Conservation (phyloP, 805 yeast genomes). For the Myxozyma neglecta region DNA sequence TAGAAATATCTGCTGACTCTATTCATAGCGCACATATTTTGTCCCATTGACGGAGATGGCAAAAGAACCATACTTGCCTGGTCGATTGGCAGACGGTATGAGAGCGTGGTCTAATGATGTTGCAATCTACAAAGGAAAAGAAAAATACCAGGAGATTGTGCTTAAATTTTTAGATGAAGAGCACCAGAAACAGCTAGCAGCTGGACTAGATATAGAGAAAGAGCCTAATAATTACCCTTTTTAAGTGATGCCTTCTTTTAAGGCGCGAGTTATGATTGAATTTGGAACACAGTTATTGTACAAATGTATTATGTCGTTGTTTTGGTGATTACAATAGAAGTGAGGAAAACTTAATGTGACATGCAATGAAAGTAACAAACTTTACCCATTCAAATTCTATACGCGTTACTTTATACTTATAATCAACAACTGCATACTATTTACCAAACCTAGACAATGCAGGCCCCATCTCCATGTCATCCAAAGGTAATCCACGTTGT, state of each 20-base stretch:
- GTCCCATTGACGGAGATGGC: conserved; percentile 54
- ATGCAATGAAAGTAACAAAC: too few species aligned
- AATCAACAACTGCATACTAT: not conserved
- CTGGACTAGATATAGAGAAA: conserved; percentile 15
- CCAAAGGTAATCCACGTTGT: conserved; percentile 43
- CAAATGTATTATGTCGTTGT: too few species aligned
- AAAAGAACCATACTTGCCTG: conserved; percentile 61
- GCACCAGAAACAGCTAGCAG: conserved; percentile 27
- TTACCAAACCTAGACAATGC: conserved; percentile 29
- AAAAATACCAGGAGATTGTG: conserved; percentile 24
- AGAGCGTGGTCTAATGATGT: conserved; percentile 62
- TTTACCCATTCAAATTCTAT: not conserved
- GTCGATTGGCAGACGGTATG: conserved; percentile 59
- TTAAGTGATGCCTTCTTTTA: not conserved
- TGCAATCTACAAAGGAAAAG: conserved; percentile 57
- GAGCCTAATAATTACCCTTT: conserved; percentile 28
- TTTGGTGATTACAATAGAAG: too few species aligned
- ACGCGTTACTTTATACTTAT: not conserved
- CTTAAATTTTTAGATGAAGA: conserved; percentile 28
- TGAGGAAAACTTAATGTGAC: too few species aligned
- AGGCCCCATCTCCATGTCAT: conserved; percentile 25
- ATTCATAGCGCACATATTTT: conserved; percentile 53
- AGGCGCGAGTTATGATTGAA: too few species aligned
- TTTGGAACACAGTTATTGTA: too few species aligned
- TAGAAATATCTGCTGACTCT: not conserved